A percentile compares a stretch with the other conserved stretches of the same genome.
Evolutionary conservation across 2,329 filamentous ascomycete species (phyloP).

Genomic region (Fusarium sp.): DNA sequence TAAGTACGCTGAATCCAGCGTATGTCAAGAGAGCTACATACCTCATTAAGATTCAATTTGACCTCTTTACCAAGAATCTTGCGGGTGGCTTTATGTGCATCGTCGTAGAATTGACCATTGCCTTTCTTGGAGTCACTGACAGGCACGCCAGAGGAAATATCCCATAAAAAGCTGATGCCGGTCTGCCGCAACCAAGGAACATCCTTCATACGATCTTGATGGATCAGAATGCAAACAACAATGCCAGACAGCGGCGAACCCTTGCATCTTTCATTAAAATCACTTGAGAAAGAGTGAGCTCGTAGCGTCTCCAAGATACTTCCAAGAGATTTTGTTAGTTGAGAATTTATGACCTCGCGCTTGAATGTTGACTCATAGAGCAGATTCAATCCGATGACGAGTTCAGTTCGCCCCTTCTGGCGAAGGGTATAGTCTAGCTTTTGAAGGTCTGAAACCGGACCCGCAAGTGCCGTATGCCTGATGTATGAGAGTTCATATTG

Average conservation of each 20-base stretch:
- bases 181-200: neutral
- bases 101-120: neutral
- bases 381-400: neutral
- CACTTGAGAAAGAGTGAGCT: neutral
- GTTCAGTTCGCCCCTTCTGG: neutral
- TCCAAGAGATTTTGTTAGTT: neutral
- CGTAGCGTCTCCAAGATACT: neutral
- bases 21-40: neutral
- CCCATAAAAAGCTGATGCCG: neutral
- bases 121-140: neutral
- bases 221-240: neutral
- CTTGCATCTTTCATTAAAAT: neutral
- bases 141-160: neutral
- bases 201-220: neutral
- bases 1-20: rapidly evolving
- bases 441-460: neutral
- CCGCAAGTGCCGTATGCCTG: neutral
- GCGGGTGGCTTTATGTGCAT: neutral
- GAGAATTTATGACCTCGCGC: neutral
- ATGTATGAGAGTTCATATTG: neutral
- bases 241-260: neutral
- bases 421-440: neutral
- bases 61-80: neutral
- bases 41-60: neutral
- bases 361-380: neutral